Evolutionary conservation across 441 rosid genomes (phyloP).

Genomic region (Erysimum cheiri): DNA sequence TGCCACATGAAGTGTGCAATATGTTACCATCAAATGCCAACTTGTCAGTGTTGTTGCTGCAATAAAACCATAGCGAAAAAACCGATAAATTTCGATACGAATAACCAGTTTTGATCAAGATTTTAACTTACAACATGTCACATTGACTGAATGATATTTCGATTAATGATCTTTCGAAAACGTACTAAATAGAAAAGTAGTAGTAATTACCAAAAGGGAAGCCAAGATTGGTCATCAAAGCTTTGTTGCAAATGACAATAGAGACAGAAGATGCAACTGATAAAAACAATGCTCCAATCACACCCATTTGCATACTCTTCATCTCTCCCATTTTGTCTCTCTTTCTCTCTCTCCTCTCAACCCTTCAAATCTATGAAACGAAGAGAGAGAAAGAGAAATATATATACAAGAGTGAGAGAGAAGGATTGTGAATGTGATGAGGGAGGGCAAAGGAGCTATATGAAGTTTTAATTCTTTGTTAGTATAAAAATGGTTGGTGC

Average conservation of each 20-base stretch:
- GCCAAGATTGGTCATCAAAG: slow-evolving; percentile 97
- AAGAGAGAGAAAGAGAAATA: slow-evolving; percentile 19
- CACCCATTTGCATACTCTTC: slow-evolving; percentile 84
- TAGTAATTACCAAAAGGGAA: slow-evolving; percentile 87
- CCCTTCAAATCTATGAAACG: slow-evolving; percentile 26
- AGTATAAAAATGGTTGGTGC: slow-evolving; percentile 40
- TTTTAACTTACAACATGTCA: background rate
- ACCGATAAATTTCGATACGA: background rate
- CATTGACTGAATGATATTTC: background rate
- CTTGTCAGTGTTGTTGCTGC: slow-evolving; percentile 96
- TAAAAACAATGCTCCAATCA: slow-evolving; percentile 88
- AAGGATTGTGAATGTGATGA: slow-evolving; percentile 38
- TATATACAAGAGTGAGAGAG: slow-evolving; percentile 24
- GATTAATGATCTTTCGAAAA: no score
- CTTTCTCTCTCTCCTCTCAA: slow-evolving; percentile 14
- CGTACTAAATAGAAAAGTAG: background rate
- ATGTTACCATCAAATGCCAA: slow-evolving; percentile 97
- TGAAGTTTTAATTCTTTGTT: slow-evolving; percentile 40
- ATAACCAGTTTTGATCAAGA: background rate
- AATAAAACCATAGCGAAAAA: slow-evolving; percentile 10
- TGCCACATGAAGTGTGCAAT: slow-evolving; percentile 86
- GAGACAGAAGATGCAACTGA: slow-evolving; percentile 98
- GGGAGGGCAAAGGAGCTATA: slow-evolving; percentile 36
- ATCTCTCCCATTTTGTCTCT: slow-evolving; percentile 76
- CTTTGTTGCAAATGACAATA: slow-evolving; percentile 98